Evolutionary conservation across 495 filamentous ascomycete genomes (phyloP), one percentile per base, ranked within the genome.

Genomic region (Annulohypoxylon moriforme): DNA sequence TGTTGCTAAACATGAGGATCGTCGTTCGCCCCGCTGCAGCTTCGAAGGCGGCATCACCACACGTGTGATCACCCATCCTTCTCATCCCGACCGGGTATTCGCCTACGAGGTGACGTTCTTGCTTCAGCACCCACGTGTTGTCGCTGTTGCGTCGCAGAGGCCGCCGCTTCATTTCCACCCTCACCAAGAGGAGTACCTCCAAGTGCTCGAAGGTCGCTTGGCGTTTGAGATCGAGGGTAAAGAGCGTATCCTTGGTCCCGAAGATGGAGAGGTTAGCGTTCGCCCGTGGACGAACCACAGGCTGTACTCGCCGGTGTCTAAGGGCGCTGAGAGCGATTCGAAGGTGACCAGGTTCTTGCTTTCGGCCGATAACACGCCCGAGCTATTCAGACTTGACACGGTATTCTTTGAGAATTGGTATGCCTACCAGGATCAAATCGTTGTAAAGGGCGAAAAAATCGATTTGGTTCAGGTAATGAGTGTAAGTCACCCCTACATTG

Each of bases 381-480:
- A 79, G 49, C 34, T 68, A 34, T 84, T 80, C 57, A 64, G 75
- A 63, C 78, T 86, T 3, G 82, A 87, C 75, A 77, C 73, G 1
- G 71, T 83, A 31, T 87, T 87, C 75, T 87, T 87, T 46, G 80
- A 86, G 75, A 87, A 87, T 53, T 87, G 84, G 85, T 87, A 87
- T 68, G 80, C 77, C 20, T 86, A 85, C 58, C 84, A 84, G 75
- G 83, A 87, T 60, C 80, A 82, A 46, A 69, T 84, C 8, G 38
- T 85, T 4, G 60, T 83, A n/a, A 53, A 79, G 13, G 80, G 79
- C 24, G 75, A 79, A 24, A 76, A 75, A 59, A 53, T 85, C 18
- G 75, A 84, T 67, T 67, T 81, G 49, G 76, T 86, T 55, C 85
- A 86, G 73, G 77, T 83, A 2, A 73, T 87, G 63, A 74, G 75